Base-by-base conservation (phyloP, 495 filamentous ascomycete genomes). In the Penicillium pulvis region DNA sequence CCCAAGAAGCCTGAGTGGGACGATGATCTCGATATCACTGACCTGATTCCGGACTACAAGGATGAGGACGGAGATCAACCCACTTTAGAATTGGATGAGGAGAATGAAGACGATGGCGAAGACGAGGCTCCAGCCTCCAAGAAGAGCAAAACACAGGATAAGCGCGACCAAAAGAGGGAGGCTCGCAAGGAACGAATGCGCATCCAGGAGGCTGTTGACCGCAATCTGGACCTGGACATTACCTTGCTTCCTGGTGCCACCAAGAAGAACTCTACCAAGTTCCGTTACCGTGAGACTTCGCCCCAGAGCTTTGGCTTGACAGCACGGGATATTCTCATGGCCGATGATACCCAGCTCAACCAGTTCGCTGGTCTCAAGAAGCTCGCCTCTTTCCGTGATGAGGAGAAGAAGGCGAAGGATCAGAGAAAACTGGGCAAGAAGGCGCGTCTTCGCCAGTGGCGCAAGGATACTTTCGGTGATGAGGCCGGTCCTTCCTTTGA, bases 21-120 rank as follows among this genome's bases (percentile, higher is more conserved):
- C 57, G 91, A 97, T 63, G 94, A 98, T 65, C 97, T 98, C 65
- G 92, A 96, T 65, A 97, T 98, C 75, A 89, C 86, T 28, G 93
- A 98, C 70, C 74, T 98, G 30, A 74, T 97, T 41, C 92, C 92
- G 2, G 91, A 94, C 57, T 97, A 95, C 66, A 84, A 83, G 12
- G 79, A 90, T 14, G 86, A 86, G 8, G 86, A 86, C 31, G 77
- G 79, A 17, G 80, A 17, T 12, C 75, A 80, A 53, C 83, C 86
- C 23, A 67, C 72, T 0, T 71, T 88, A 47, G 75, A 78, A 3
- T 82, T 84, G 3, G 81, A 86, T 53, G 73, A 76, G 20, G 79
- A 82, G 6, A 73, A 75, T 35, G 73, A 75, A 19, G 78, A 81
- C 30, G 79, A 81, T 26, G 76, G 80, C 33, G 79, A 80, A n/a